Conservation (phyloP, 129 eudicot species). For the Tagetes erecta region DNA sequence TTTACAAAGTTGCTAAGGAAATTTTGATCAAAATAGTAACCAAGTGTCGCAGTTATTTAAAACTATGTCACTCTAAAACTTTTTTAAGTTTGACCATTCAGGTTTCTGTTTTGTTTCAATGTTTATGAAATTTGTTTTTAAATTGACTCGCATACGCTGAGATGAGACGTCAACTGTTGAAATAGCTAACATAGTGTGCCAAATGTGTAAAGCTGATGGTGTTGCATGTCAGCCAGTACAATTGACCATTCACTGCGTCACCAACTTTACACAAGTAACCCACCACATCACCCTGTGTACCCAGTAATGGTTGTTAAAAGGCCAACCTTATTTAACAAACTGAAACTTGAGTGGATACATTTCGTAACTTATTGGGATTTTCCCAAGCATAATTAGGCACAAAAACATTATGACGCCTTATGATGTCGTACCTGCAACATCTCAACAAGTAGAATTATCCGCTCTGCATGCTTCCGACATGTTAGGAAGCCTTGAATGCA, state of each 20-base stretch:
- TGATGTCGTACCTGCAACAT: constrained; percentile 79
- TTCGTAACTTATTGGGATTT: neutral
- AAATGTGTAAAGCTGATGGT: neutral
- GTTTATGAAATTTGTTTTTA: neutral
- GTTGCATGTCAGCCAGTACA: neutral
- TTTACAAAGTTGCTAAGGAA: neutral
- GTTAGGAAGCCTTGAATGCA: constrained; percentile 98
- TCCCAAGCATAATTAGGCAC: neutral
- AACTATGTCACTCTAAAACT: neutral
- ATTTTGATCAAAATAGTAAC: neutral
- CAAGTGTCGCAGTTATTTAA: neutral
- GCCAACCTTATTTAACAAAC: neutral
- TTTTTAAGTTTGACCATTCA: constrained; percentile 6
- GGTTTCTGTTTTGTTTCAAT: neutral
- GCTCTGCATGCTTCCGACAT: constrained; percentile 97
- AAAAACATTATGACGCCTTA: neutral
- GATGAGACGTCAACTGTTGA: neutral
- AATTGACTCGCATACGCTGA: neutral
- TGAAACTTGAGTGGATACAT: neutral
- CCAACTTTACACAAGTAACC: neutral
- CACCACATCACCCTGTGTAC: neutral
- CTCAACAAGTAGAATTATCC: constrained; percentile 98
- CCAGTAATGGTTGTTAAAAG: neutral
- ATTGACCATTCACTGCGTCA: neutral
- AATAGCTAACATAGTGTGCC: neutral